Evolutionary conservation across 2,329 filamentous ascomycete genomes (phyloP).

Genomic region (Aspergillus phoenicis): DNA sequence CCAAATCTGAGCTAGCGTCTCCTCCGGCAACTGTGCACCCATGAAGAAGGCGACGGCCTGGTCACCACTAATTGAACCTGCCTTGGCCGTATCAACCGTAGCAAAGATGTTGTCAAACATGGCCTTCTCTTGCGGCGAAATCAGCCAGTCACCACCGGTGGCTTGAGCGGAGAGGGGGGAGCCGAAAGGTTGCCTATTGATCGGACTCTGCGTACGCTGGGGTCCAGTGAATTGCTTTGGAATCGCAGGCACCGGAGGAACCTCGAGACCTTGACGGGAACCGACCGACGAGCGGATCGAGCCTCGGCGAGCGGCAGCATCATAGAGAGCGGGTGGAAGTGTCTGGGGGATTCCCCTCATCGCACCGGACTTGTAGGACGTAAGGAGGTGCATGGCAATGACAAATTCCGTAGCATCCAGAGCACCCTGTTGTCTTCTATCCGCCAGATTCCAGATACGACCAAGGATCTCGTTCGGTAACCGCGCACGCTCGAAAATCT

Average conservation of each 20-base stretch:
- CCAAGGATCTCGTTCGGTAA: conserved; percentile 87
- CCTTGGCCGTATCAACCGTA: conserved; percentile 76
- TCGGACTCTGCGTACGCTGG: conserved; percentile 63
- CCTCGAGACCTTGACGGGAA: conserved; percentile 52
- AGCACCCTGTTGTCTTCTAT: conserved; percentile 87
- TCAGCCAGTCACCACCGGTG: conserved; percentile 73
- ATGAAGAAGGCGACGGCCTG: conserved; percentile 94
- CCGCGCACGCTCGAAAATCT: conserved; percentile 91
- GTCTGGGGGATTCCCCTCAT: conserved; percentile 77
- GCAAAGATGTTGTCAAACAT: conserved; percentile 86
- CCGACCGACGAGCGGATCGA: conserved; percentile 55
- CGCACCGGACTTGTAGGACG: conserved; percentile 82
- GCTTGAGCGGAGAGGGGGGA: conserved; percentile 56
- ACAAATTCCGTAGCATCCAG: conserved; percentile 90
- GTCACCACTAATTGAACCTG: conserved; percentile 86
- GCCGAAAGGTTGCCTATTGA: conserved; percentile 54
- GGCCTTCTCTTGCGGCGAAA: conserved; percentile 79
- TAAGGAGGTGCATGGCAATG: conserved; percentile 96
- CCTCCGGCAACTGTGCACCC: conserved; percentile 86
- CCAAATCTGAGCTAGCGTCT: conserved; percentile 91
- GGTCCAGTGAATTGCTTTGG: conserved; percentile 74
- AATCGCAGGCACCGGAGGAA: conserved; percentile 66
- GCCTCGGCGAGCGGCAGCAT: conserved; percentile 77
- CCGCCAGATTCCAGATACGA: conserved; percentile 94
- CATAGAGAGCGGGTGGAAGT: conserved; percentile 83